Evolutionary conservation across 2,329 filamentous ascomycete species (phyloP), one percentile per base, ranked within the genome.

Genomic region (Rhynchosporium agropyri): DNA sequence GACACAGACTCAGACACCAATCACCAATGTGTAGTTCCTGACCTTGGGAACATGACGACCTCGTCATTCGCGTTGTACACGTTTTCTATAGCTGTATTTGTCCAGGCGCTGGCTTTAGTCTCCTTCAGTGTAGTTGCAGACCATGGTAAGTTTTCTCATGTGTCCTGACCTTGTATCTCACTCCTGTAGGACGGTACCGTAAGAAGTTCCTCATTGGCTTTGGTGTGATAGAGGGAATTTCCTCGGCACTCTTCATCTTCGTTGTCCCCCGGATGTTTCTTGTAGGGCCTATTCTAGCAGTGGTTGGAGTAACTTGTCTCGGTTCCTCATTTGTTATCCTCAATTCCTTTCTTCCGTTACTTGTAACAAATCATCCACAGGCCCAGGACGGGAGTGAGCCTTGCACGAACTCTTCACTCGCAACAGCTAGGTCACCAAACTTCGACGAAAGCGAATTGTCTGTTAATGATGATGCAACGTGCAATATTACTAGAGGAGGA

Each of bases 31-130:
- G 80, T 98, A 62, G 86, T 98, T 63, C 84, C 55, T 88, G 65
- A 81, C 97, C 2, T 79, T 96, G 38, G 94, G 93, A 10, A 75
- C 89, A 60, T 98, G 78, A 98, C 97, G 76, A 97, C 94, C 0
- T 92, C 94, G 42, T 96, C 91, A 76, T 97, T 97, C 76, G 93
- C 92, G 74, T 96, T 98, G 91, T 98, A 98, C 78, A 97, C 92
- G 0, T 98, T 98, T 77, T 96, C 92, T 62, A 79, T 95, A 72
- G 96, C 91, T 72, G 94, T 98, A 1, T 78, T 97, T 31, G 76
- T 97, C 8, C 94, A 98, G 74, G 90, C 92, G 1, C 78, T 98
- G 31, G 79, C 97, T 38, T 93, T 99, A 48, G 91, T 99, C 66
- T 96, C 92, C 74, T 97, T 98, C 81, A 97, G 92, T 73, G 94